Evolutionary conservation across 1,284 basidiomycete genomes (phyloP).

Genomic region (Fomitopsis palustris): DNA sequence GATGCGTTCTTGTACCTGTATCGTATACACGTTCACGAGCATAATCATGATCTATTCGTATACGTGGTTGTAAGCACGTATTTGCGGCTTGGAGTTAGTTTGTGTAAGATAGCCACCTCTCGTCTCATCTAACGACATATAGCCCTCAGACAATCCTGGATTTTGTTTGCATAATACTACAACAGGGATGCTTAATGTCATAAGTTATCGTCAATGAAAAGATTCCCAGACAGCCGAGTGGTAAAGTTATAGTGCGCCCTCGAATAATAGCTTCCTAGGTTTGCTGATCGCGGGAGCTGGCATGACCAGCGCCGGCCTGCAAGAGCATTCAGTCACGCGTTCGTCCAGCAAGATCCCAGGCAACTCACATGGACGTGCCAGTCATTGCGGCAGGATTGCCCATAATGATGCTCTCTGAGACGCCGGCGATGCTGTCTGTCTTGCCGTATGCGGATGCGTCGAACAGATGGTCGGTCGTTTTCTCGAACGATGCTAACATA

Average conservation of each 20-base stretch:
- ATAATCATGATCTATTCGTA: too few species aligned
- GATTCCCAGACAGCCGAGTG: neutral
- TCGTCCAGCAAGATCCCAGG: conserved; percentile 1
- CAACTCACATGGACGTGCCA: conserved; percentile 86
- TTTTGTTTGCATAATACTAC: neutral
- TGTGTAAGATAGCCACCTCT: neutral
- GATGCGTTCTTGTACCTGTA: neutral
- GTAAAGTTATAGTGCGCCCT: conserved; percentile 40
- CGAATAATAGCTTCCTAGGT: conserved; percentile 54
- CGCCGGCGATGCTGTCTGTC: conserved; percentile 92
- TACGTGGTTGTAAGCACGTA: too few species aligned
- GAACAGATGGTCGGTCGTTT: conserved; percentile 99
- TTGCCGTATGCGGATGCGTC: conserved; percentile 97
- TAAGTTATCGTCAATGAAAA: conserved; percentile 1
- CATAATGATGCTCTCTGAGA: conserved; percentile 99
- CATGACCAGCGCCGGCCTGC: conserved; percentile 54
- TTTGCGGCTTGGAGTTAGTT: too few species aligned
- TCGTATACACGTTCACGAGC: too few species aligned
- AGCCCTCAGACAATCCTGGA: neutral
- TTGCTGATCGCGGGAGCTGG: conserved; percentile 50
- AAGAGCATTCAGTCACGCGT: conserved; percentile 1
- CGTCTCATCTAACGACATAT: neutral
- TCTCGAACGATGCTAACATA: conserved; percentile 99
- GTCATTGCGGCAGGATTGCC: conserved; percentile 96
- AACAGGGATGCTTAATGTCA: conserved; percentile 4